Conservation (phyloP, 169 alveolate species). For the Eimeria necatrix region DNA sequence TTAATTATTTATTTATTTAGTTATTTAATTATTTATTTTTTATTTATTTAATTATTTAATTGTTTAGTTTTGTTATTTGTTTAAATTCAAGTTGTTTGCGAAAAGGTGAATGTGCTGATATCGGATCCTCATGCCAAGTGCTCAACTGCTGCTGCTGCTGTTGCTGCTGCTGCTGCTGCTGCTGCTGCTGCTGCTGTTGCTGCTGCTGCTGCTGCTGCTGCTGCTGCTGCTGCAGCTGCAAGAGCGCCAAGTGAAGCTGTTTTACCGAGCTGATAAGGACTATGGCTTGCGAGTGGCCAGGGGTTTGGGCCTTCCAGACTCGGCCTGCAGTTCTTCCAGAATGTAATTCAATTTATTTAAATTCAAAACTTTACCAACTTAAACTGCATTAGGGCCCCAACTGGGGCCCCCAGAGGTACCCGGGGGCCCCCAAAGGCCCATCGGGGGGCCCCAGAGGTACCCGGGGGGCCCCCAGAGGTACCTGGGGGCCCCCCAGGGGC, state of each 20-base stretch:
- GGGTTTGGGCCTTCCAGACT: background rate
- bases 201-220: conserved; percentile 14
- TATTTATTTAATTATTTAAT: background rate
- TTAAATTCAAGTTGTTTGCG: background rate
- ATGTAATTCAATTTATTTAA: background rate
- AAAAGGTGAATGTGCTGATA: background rate
- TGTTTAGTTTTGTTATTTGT: background rate
- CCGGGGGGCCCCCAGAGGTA: too few relatives aligned
- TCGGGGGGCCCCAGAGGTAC: too few relatives aligned
- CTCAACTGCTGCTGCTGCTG: too few relatives aligned
- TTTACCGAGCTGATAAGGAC: background rate
- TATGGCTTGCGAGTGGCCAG: background rate
- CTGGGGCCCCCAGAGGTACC: too few relatives aligned
- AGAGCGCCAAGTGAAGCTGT: conserved; percentile 26
- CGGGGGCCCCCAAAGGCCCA: too few relatives aligned
- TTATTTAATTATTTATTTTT: too few relatives aligned
- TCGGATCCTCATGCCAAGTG: too few relatives aligned
- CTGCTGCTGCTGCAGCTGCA: conserved; percentile 22
- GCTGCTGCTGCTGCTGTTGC: background rate
- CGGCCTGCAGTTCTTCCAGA: background rate
- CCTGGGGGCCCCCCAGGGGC: too few relatives aligned
- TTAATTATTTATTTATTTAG: background rate
- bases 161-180: background rate
- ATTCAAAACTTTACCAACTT: background rate
- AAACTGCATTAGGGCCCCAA: background rate